Conservation (phyloP, 345 rosid genomes). For the Aquilaria yunnanensis region DNA sequence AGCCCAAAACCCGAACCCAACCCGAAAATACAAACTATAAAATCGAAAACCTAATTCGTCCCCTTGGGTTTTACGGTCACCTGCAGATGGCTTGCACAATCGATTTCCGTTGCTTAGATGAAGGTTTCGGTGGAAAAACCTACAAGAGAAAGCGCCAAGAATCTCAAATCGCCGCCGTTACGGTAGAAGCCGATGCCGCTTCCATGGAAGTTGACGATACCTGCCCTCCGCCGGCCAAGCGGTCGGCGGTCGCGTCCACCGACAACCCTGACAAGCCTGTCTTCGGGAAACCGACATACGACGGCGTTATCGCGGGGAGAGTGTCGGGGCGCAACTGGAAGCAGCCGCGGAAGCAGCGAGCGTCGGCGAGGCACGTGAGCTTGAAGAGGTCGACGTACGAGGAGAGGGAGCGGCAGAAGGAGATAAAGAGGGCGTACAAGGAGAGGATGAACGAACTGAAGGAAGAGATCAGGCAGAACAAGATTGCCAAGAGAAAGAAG, state of each 20-base stretch:
- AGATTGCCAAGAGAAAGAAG: conserved; percentile 77
- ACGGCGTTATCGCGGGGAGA: conserved; percentile 90
- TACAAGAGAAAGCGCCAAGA: conserved; percentile 72
- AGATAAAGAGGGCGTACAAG: conserved; percentile 68
- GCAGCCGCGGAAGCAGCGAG: conserved; percentile 52
- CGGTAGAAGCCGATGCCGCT: conserved; percentile 16
- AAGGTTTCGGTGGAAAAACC: conserved; percentile 96
- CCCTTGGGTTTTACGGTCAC: too few relatives aligned
- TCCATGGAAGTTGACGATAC: conserved; percentile 54
- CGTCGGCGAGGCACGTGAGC: conserved; percentile 69
- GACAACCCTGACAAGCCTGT: conserved; percentile 68
- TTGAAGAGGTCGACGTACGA: conserved; percentile 42
- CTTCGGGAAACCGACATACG: conserved; percentile 62
- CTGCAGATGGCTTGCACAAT: conserved; percentile 73
- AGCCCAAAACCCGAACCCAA: too few relatives aligned
- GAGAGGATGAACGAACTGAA: conserved; percentile 74
- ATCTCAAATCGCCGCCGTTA: conserved; percentile 16
- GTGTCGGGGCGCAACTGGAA: conserved; percentile 90
- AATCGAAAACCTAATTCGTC: too few relatives aligned
- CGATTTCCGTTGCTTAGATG: conserved; percentile 82
- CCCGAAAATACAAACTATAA: too few relatives aligned
- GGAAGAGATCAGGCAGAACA: conserved; percentile 75
- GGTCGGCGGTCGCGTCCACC: conserved; percentile 61
- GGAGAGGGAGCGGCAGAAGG: conserved; percentile 64
- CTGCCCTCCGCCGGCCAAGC: conserved; percentile 54